Evolutionary conservation across 805 yeast species (phyloP), one percentile per base, ranked within the genome.

Genomic region (Candida montana): DNA sequence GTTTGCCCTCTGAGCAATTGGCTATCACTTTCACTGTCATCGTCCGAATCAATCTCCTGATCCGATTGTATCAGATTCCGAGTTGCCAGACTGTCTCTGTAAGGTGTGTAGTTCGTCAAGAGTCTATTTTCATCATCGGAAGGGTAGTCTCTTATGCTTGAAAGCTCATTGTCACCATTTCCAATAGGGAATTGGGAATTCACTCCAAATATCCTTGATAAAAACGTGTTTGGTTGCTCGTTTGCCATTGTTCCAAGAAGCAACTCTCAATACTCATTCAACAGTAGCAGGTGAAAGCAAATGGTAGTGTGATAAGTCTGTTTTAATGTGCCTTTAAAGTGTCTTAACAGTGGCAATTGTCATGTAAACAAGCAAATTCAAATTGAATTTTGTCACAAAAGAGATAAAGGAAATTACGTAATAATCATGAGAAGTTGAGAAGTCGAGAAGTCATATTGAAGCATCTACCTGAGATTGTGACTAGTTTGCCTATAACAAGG

Each of bases 141-240:
- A 9, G 37, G 41, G 10, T 32, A 40, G 17, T 33, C 44, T 7
- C 41, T 35, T 11, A 54, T 35, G 20, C 51, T 43, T 4, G 57
- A 51, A 19, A 52, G 33, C 35, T 52, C 60, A 4, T 51, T 40
- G 37, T 52, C 60, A 2, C 51, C 35, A 17, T 50, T 58, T 12
- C 37, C 47, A 13, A 33, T 45, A 16, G 51, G 55, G 20, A 44
- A 53, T 4, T 59, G 54, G 9, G 69, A 64, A 31, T 59, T 57
- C 36, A 63, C 55, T 4, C 84, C 86, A 59, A 80, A 79, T 18
- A 80, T 82, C 32, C 85, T 65, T 9, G 83, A 77, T 45, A 80
- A 65, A 52, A 80, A 80, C 6, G 84, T 79, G 50, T 77, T 78
- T 7, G 49, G 53, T 15, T 52, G 43, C 26, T 48, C 52, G 12